Conservation (phyloP, 495 filamentous ascomycete species). For the Annulohypoxylon maeteangense region DNA sequence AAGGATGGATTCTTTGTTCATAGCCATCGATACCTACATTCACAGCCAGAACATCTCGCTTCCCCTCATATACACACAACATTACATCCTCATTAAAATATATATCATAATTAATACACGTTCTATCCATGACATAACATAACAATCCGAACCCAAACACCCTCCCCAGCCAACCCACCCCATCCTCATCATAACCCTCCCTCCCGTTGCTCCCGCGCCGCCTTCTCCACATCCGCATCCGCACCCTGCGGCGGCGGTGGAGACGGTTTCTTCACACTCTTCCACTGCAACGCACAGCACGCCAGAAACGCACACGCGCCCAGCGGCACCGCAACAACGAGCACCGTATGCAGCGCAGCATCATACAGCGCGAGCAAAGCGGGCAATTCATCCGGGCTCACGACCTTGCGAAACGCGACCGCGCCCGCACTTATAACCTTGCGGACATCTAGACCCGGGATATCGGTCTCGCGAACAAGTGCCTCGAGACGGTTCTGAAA, state of each 20-base stretch:
- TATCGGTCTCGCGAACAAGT: slow-evolving; percentile 19
- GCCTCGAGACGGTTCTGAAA: slow-evolving; percentile 38
- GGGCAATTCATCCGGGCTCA: slow-evolving; percentile 47
- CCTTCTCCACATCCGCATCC: slow-evolving; percentile 13
- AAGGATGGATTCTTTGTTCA: no score
- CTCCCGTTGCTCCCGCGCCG: neutral
- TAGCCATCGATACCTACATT: no score
- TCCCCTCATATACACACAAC: neutral
- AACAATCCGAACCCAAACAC: neutral
- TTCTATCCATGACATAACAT: slow-evolving; percentile 2
- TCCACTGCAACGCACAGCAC: slow-evolving; percentile 60
- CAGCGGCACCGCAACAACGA: slow-evolving; percentile 50
- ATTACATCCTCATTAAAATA: slow-evolving; percentile 1
- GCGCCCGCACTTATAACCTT: slow-evolving; percentile 58
- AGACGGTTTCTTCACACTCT: slow-evolving; percentile 57
- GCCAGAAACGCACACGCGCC: slow-evolving; percentile 52
- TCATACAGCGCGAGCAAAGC: slow-evolving; percentile 47
- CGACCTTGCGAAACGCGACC: slow-evolving; percentile 55
- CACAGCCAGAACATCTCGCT: neutral
- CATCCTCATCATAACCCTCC: neutral
- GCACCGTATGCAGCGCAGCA: slow-evolving; percentile 46
- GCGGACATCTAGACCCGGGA: slow-evolving; percentile 47
- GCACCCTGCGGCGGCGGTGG: slow-evolving; percentile 3
- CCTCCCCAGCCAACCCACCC: neutral
- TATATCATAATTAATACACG: slow-evolving; percentile 2